Percentiles rank a stretch among this genome's conserved stretches.
Evolutionary conservation across 768 basidiomycete species (phyloP).

Genomic region (Trichaptum fuscoviolaceum): DNA sequence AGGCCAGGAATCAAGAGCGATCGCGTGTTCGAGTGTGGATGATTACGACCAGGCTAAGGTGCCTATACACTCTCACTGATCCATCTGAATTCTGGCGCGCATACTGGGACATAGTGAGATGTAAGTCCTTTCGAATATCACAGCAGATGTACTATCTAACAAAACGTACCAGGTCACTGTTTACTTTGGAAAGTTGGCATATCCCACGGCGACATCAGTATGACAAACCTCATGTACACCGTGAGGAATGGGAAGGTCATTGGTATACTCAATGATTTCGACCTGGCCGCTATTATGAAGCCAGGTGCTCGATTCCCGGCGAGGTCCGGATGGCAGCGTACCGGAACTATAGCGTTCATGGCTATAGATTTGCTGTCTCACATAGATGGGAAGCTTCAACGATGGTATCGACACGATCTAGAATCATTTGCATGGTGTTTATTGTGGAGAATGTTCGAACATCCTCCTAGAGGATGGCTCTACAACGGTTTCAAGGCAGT

Average conservation of each 20-base stretch:
- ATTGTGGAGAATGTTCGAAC: slow-evolving; percentile 7
- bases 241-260: neutral
- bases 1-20: neutral
- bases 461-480: too few species aligned
- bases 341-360: slow-evolving; percentile 30
- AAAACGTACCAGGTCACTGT: slow-evolving; percentile 19
- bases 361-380: slow-evolving; percentile 23
- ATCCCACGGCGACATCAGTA: slow-evolving; percentile 27
- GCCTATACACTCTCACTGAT: too few species aligned
- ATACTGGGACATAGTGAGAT: neutral
- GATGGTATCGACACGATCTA: slow-evolving; percentile 27
- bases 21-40: neutral
- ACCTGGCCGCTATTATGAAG: slow-evolving; percentile 19
- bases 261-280: slow-evolving; percentile 27
- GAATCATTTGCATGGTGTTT: slow-evolving; percentile 30
- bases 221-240: slow-evolving; percentile 27
- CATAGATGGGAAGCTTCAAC: slow-evolving; percentile 13
- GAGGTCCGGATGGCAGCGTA: slow-evolving; percentile 13
- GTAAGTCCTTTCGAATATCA: neutral
- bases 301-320: neutral
- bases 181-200: slow-evolving; percentile 23
- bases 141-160: too few species aligned
- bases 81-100: neutral
- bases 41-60: neutral
- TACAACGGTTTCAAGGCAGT: too few species aligned